Conservation (phyloP, 2,329 filamentous ascomycete species). For the Ramichloridium luteum region DNA sequence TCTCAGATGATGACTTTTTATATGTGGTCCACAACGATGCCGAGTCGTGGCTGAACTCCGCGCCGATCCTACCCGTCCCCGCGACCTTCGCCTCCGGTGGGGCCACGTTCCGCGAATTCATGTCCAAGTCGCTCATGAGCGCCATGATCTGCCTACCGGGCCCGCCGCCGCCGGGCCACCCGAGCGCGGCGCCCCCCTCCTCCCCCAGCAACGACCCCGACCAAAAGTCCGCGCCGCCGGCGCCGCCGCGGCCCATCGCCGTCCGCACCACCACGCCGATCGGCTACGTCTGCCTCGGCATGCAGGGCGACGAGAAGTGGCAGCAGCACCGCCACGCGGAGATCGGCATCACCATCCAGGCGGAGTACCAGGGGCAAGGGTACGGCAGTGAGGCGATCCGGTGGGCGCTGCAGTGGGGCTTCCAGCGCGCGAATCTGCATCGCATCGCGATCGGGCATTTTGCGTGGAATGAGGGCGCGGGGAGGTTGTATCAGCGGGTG, state of each 20-base stretch:
- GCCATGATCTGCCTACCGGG: too few relatives aligned
- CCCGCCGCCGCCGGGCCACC: too few relatives aligned
- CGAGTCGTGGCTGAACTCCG: constrained; percentile 2
- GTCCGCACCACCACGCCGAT: too few relatives aligned
- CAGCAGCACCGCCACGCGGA: too few relatives aligned
- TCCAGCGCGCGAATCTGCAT: constrained; percentile 34
- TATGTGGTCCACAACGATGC: constrained; percentile 2
- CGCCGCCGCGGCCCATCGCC: too few relatives aligned
- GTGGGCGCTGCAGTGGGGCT: constrained; percentile 38
- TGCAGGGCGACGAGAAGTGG: too few relatives aligned
- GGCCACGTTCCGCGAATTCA: too few relatives aligned
- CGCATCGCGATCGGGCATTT: constrained; percentile 30
- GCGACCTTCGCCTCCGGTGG: too few relatives aligned
- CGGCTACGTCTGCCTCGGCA: too few relatives aligned
- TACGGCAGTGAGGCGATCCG: constrained; percentile 38
- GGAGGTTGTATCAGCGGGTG: constrained; percentile 33
- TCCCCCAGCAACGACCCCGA: too few relatives aligned
- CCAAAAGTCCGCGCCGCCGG: too few relatives aligned
- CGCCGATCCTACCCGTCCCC: constrained; percentile 2
- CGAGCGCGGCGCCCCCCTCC: too few relatives aligned
- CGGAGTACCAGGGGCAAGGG: constrained; percentile 27
- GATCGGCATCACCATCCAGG: constrained; percentile 29
- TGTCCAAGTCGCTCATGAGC: constrained; percentile 32
- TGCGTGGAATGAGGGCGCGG: constrained; percentile 33
- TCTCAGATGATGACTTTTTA: constrained; percentile 2